Evolutionary conservation across 345 rosid genomes (phyloP), one percentile per base, ranked within the genome.

Genomic region (Aquilaria yunnanensis): DNA sequence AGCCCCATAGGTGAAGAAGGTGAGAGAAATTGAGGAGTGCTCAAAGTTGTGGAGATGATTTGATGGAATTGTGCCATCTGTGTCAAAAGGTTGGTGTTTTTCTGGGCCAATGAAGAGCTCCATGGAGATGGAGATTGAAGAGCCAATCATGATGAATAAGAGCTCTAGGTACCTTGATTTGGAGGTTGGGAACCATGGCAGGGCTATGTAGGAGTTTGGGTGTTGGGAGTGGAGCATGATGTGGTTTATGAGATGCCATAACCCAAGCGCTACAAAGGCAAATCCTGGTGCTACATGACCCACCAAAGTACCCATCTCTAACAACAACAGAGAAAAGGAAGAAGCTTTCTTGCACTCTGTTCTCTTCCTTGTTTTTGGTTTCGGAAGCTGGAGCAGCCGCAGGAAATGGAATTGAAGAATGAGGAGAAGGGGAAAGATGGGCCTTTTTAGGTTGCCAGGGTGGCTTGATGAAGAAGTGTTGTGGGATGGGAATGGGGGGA

Each of bases 31-130:
- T 9, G 80, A 66, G 11, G 96, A 78, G 71, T 92, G 98, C 59
- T 92, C 96, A 54, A 87, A 82, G 81, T 92, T 92, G 70, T 81
- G 96, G 50, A 89, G 91, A 73, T 92, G 96, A 75, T 78, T 81
- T n/a, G 91, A 78, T 16, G 96, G 93, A 45, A 89, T 85, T 60
- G 97, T 85, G 41, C 91, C 88, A 51, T 89, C 97, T 0, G 76
- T 30, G 69, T 89, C 93, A 29, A 92, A 75, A 13, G 96, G 98
- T 13, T 85, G 96, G 74, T 89, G 96, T n/a, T 70, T 80, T 54
- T 59, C 62, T 0, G 89, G 97, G 3, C 93, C 85, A 37, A 92
- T 75, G 59, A 92, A 83, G 57, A 92, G 91, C 62, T 92, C 97
- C 73, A 87, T 81, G n/a, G 85, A 74, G 6, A 92, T 64, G 34